Percentiles rank a stretch among this genome's conserved stretches.
Conservation (phyloP, 352 stramenopile species). For the Phytophthora boehmeriae region DNA sequence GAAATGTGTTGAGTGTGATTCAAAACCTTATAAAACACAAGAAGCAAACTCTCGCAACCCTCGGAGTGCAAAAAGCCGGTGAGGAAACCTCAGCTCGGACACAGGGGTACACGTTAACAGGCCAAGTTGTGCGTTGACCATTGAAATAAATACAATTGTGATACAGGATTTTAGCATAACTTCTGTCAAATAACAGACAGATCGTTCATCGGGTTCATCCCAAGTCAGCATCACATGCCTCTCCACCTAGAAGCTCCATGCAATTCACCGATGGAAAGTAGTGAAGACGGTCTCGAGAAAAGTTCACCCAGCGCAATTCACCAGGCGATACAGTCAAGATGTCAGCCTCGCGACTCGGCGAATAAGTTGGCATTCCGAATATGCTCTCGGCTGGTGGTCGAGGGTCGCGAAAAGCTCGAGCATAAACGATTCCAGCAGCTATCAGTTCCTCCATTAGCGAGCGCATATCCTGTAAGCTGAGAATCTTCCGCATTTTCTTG, state of each 20-base stretch:
- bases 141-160: too few species aligned
- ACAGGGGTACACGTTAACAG: constrained; percentile 22
- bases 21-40: constrained; percentile 85
- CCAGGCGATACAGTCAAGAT: constrained; percentile 40
- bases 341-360: constrained; percentile 3
- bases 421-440: constrained; percentile 65
- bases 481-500: constrained; percentile 71
- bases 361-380: constrained; percentile 32
- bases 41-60: constrained; percentile 63
- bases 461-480: constrained; percentile 77
- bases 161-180: background rate
- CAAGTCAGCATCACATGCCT: constrained; percentile 62
- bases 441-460: constrained; percentile 73
- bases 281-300: constrained; percentile 52
- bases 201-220: constrained; percentile 15
- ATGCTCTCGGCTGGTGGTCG: constrained; percentile 25
- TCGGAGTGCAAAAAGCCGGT: constrained; percentile 35
- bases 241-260: constrained; percentile 71
- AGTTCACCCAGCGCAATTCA: constrained; percentile 57
- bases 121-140: constrained; percentile 29
- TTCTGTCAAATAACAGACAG: background rate
- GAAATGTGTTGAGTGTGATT: constrained; percentile 72
- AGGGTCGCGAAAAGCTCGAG: constrained; percentile 36
- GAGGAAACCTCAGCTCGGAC: constrained; percentile 14
- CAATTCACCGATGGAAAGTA: constrained; percentile 84